Conservation (phyloP, 192 early-diverging fungal species). For the Borealophlyctis nickersoniae region DNA sequence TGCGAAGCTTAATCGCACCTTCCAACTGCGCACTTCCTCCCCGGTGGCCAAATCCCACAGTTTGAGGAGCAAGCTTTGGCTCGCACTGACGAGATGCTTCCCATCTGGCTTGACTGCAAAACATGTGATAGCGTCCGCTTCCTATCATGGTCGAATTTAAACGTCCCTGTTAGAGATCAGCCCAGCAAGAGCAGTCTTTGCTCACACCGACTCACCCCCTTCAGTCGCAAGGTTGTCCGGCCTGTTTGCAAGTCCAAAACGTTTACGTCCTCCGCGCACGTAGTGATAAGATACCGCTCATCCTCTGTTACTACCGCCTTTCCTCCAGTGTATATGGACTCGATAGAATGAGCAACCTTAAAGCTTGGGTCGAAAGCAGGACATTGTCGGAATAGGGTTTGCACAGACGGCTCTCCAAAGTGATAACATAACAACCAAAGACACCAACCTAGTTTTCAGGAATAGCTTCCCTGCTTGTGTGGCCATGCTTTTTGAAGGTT, state of each 20-base stretch:
- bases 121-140: constrained; percentile 83
- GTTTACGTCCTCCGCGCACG: constrained; percentile 78
- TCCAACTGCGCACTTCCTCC: constrained; percentile 60
- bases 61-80: constrained; percentile 71
- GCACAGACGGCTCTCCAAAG: too few species aligned
- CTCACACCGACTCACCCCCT: constrained; percentile 1
- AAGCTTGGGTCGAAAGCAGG: too few species aligned
- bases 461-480: too few species aligned
- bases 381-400: too few species aligned
- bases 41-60: constrained; percentile 75
- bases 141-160: constrained; percentile 49
- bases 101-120: constrained; percentile 82
- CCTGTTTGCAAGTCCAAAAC: constrained; percentile 71
- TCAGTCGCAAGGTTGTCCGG: constrained; percentile 30
- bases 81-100: constrained; percentile 72
- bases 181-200: too few species aligned
- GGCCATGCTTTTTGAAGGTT: too few species aligned
- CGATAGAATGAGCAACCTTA: constrained; percentile 54
- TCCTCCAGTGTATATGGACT: constrained; percentile 90
- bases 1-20: constrained; percentile 35
- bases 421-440: too few species aligned
- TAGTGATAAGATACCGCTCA: constrained; percentile 69
- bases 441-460: too few species aligned
- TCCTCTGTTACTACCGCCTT: constrained; percentile 68
- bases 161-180: too few species aligned